Evolutionary conservation across 2,329 filamentous ascomycete genomes (phyloP), one percentile per base, ranked within the genome.

Genomic region (Colletotrichum melonis): DNA sequence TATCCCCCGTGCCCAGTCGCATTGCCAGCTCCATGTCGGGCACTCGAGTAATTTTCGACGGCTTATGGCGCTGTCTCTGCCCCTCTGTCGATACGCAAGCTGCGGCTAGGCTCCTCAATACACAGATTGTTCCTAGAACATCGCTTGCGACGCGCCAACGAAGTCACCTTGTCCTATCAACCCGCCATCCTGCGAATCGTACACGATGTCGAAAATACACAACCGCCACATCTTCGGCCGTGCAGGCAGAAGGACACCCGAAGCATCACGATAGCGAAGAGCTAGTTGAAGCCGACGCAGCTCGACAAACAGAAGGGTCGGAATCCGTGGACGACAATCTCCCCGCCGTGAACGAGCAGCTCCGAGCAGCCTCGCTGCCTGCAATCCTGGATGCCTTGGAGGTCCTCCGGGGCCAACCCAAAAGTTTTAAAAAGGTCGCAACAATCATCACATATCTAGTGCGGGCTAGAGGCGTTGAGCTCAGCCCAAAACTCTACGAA

Each of bases 401-500:
- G 19, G 78, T 81, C 54, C 74, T 85, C 2, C 79, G 82, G 64
- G 79, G 81, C 4, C 76, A 78, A n/a, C 78, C 82, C 59, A 83
- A 81, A 0, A 78, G 83, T 9, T 86, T 84, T 67, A 62, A 78
- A 14, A 76, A 82, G 38, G 83, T 87, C 12, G 79, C 83, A 2
- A 80, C 80, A 1, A 75, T 93, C 8, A 88, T 92, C 16, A 86
- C 88, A 59, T 88, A 90, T 72, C 83, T 95, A 35, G 81, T 95
- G 14, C 82, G 81, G 55, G 82, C 86, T n/a, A 86, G 90, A 19
- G 80, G 84, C 1, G 88, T 92, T 77, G 79, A 81, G 63, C 90
- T 90, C 3, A 90, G 89, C 76, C 78, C 86, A 3, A 84, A 88
- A 66, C 83, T 95, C 63, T 98, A 97, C 81, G 91, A 94, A 77